Evolutionary conservation across 2,329 filamentous ascomycete species (phyloP).

Genomic region (Clonostachys sp.): DNA sequence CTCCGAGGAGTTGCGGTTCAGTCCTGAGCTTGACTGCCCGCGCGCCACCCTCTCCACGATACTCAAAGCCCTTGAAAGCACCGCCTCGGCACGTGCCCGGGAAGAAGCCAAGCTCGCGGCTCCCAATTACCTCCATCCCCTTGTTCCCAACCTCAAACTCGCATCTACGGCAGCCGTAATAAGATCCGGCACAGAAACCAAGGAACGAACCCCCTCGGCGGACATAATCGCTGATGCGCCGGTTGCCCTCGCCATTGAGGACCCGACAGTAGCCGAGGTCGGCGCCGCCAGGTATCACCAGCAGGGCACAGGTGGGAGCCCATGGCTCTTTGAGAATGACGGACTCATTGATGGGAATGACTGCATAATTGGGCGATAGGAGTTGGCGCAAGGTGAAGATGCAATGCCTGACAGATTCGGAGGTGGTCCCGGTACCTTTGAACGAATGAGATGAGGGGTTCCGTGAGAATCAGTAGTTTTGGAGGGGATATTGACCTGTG

Average conservation of each 20-base stretch:
- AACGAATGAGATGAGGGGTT: constrained; percentile 4
- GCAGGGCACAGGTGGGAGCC: constrained; percentile 77
- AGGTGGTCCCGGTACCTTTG: constrained; percentile 76
- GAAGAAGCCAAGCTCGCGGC: constrained; percentile 82
- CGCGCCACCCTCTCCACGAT: constrained; percentile 82
- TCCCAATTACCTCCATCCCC: constrained; percentile 78
- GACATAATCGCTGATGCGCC: constrained; percentile 79
- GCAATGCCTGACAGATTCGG: constrained; percentile 86
- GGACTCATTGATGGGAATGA: constrained; percentile 76
- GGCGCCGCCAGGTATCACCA: constrained; percentile 92
- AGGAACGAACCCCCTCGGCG: constrained; percentile 81
- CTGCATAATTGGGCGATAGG: constrained; percentile 86
- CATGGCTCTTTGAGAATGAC: constrained; percentile 88
- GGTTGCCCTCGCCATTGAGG: constrained; percentile 84
- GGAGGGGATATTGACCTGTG: constrained; percentile 54
- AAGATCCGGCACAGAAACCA: constrained; percentile 91
- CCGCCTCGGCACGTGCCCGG: constrained; percentile 81
- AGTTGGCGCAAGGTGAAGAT: constrained; percentile 81
- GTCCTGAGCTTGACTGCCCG: constrained; percentile 66
- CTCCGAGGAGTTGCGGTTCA: constrained; percentile 52
- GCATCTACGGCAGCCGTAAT: constrained; percentile 77
- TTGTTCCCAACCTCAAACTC: constrained; percentile 86
- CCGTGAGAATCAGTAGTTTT: not conserved
- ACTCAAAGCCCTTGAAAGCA: constrained; percentile 86
- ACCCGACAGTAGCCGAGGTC: constrained; percentile 86